Base-by-base conservation (phyloP, 1,284 basidiomycete genomes). In the Moniliella sp. region DNA sequence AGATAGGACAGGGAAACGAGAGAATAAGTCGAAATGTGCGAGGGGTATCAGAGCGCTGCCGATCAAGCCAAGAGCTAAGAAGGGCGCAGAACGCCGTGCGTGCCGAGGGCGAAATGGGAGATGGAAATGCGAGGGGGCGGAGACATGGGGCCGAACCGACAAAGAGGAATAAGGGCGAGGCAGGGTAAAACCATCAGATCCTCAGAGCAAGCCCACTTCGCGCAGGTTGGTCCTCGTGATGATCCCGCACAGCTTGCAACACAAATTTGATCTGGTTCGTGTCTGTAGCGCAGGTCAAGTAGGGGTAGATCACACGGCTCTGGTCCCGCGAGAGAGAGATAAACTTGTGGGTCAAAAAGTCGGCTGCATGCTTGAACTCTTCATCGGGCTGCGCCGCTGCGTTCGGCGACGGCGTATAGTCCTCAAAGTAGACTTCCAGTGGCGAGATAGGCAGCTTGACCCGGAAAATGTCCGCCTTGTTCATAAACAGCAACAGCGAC, bases 371-470 rank as follows among this genome's bases (percentile, higher is more conserved):
- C 18, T 54, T 46, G 41, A 47, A 55, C 26, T 54, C 50, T n/a
- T n/a, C n/a, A n/a, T n/a, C n/a, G n/a, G n/a, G n/a, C n/a, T n/a
- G n/a, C n/a, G n/a, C n/a, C n/a, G n/a, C n/a, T n/a, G n/a, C n/a
- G n/a, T n/a, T n/a, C 5, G 40, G 25, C 21, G 48, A 45, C 11
- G 44, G 46, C 1, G 40, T 48, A 48, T 62, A 64, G 43, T 63
- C 62, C 47, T 80, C 78, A 73, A 93, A 93, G 65, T 82, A 88
- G 60, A 80, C 73, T 15, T 71, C 71, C 34, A 93, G 60, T 2
- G 84, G 84, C 30, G 81, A 86, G 33, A 73, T 67, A 1, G 78
- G 78, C 4, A 94, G 69, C 62, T 93, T 94, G 61, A 84, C 81
- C 10, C 78, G 76, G 65, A 97, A 93, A 34, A 94, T 65, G 64